Base-by-base conservation (phyloP, 495 filamentous ascomycete species). In the Hyphodiscus hymeniophilus region DNA sequence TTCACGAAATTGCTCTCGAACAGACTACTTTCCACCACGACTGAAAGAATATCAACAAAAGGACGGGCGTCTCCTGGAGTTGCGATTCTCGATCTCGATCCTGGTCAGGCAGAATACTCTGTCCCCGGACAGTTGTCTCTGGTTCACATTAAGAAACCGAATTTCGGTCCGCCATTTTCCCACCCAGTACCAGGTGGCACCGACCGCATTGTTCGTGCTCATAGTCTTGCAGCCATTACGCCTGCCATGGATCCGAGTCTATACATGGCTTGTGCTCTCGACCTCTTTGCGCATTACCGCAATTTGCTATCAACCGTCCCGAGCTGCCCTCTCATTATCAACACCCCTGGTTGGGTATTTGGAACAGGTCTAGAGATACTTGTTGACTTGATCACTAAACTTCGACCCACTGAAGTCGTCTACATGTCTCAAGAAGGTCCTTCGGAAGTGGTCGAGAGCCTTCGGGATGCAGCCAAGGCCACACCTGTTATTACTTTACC, bases 281-380 rank as follows among this genome's bases (percentile, higher is more conserved):
- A 92, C 52, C 76, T 94, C 0, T 70, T 85, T 54, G 60, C 74
- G 12, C 70, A 77, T 28, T 90, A 89, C 60, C 74, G 71, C 17
- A 60, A 60, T 10, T 36, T 56, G 5, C 26, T 53, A 3, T 55
- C 52, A 3, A 47, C 4, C 2, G 7, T 40, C 6, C 62, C 59
- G n/a, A 28, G 48, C 6, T 59, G 65, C 21, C 82, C 85, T 2
- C 69, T 95, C 7, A 68, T 95, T 7, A 75, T 95, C 59, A 92
- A 94, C 61, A 84, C 81, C 11, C 80, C 86, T 1, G 87, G 87
- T 17, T 92, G 87, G 87, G 80, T 90, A 22, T 81, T 84, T 58
- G 85, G 84, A 3, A 76, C 78, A 7, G 84, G 85, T 2, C 64
- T 90, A 4, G 82, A 88, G 55, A 68, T 90, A 10, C 69, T 89